Percentiles rank a stretch among this genome's conserved stretches.
These are phyloP conservation scores for Wickerhamiella parazyma DNA, from an alignment of 805 yeast species.

Conservation along the genomic window DNA sequence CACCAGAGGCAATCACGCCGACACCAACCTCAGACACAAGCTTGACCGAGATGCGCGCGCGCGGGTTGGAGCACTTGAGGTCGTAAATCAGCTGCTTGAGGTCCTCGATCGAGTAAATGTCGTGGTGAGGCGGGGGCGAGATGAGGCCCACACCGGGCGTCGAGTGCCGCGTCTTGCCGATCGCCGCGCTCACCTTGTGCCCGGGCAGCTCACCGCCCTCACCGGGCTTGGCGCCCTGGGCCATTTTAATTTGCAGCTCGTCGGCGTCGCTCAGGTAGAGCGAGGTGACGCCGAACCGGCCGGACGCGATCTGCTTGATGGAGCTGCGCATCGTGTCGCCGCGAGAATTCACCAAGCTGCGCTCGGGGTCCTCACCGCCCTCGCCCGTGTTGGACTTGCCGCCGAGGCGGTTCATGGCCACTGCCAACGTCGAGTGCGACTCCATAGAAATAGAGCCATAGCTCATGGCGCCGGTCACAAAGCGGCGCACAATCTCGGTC, in stretches of 20 bases:
- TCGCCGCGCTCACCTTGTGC: conserved; percentile 71
- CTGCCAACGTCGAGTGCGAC: conserved; percentile 93
- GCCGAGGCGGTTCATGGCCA: conserved; percentile 95
- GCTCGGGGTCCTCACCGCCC: conserved; percentile 97
- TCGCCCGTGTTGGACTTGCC: conserved; percentile 98
- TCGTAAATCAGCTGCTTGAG: conserved; percentile 93
- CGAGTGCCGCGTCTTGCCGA: conserved; percentile 92
- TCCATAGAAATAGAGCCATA: conserved; percentile 98
- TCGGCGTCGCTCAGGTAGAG: conserved; percentile 91
- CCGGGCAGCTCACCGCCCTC: conserved; percentile 99
- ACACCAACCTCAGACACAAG: conserved; percentile 97
- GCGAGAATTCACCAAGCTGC: conserved; percentile 62
- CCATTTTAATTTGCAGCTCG: conserved; percentile 95
- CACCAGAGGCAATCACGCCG: conserved; percentile 98
- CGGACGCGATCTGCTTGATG: conserved; percentile 94
- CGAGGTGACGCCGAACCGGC: conserved; percentile 96
- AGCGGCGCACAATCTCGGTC: conserved; percentile 96
- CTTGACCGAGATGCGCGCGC: conserved; percentile 93
- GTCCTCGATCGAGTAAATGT: conserved; percentile 95
- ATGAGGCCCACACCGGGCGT: conserved; percentile 94
- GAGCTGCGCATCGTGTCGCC: conserved; percentile 99
- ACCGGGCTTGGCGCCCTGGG: conserved; percentile 99
- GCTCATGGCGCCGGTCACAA: conserved; percentile 99
- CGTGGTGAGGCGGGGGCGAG: conserved; percentile 98
- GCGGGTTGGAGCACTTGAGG: conserved; percentile 90